These are phyloP conservation scores for Smittium culicis DNA, from an alignment of 371 early-diverging fungal species.

Conservation along the genomic window DNA sequence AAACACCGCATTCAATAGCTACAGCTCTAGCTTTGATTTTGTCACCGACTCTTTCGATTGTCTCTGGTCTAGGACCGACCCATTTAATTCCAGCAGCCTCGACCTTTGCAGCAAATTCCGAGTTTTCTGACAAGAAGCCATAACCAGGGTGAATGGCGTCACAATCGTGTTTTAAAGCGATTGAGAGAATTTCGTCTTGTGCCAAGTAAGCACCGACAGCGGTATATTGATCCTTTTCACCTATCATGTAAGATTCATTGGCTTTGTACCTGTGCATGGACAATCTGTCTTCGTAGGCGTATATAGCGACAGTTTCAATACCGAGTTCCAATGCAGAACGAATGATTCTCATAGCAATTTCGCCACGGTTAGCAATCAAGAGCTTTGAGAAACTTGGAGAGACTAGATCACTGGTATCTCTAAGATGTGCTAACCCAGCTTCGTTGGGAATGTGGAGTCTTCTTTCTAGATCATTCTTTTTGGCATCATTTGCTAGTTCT, in stretches of 20 bases:
- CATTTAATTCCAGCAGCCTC: slow-evolving; percentile 82
- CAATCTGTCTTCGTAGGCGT: slow-evolving; percentile 77
- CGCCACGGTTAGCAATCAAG: slow-evolving; percentile 81
- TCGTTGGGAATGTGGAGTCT: slow-evolving; percentile 34
- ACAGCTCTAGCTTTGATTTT: slow-evolving; percentile 85
- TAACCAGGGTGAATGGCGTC: slow-evolving; percentile 79
- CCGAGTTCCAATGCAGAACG: slow-evolving; percentile 85
- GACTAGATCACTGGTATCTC: slow-evolving; percentile 31
- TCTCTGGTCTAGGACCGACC: slow-evolving; percentile 72
- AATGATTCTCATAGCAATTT: slow-evolving; percentile 85
- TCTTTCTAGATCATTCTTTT: slow-evolving; percentile 17
- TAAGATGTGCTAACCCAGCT: slow-evolving; percentile 28
- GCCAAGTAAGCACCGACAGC: slow-evolving; percentile 90
- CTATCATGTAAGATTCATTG: slow-evolving; percentile 87
- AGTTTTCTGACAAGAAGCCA: slow-evolving; percentile 83
- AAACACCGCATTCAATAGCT: slow-evolving; percentile 61
- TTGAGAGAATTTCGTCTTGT: slow-evolving; percentile 76
- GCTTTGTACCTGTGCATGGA: slow-evolving; percentile 91
- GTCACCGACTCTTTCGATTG: slow-evolving; percentile 81
- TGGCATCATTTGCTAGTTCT: background rate
- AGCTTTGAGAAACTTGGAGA: slow-evolving; percentile 56
- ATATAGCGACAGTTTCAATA: slow-evolving; percentile 76
- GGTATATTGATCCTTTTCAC: slow-evolving; percentile 51
- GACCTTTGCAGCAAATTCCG: slow-evolving; percentile 75
- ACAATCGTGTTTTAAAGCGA: slow-evolving; percentile 66